Base-by-base conservation (phyloP, 768 basidiomycete species). In the Suillus alpinus region DNA sequence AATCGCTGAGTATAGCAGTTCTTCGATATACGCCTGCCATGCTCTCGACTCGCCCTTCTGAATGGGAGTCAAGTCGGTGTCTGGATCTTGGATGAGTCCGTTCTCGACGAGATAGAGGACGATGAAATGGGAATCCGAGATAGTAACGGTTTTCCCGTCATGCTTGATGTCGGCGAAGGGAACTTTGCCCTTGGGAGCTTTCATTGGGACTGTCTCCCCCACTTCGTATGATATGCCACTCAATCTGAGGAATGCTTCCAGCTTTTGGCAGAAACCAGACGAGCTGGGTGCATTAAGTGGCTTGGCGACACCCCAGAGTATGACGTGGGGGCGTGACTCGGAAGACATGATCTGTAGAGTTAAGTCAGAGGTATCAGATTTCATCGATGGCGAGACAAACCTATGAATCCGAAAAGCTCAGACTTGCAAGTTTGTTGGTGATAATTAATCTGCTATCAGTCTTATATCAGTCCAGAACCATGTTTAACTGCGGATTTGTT, bases 41-140 rank as follows among this genome's bases (percentile, higher is more conserved):
- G 75, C 75, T 59, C 75, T 65, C 29, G 75, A 75, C 51, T 75
- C 73, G 49, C 67, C 73, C 52, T 23, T 67, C 60, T 76, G 72
- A 23, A 34, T 62, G 1, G 66, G 14, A 4, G 75, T 69, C 61
- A 75, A 46, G 7, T 62, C 62, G 5, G 66, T 60, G 41, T 75
- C 73, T 4, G 70, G 72, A 49, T 76, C 73, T 29, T 64, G 59
- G 57, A 67, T 26, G 12, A 76, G 59, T 12, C 50, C 61, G 1
- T 64, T 62, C 20, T 69, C 66, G 12, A 75, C 63, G n/a, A 76
- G 60, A 36, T 75, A 67, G 43, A 62, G 63, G 31, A 75, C 67
- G 60, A 75, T 73, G 63, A 76, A 75, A 44, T 76, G 74, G 1
- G 73, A 76, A 47, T 75, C 73, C 6, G 73, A 40, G 4, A 73